Evolutionary conservation across 2,329 filamentous ascomycete genomes (phyloP), one percentile per base, ranked within the genome.

Genomic region (Triangularia setosa): DNA sequence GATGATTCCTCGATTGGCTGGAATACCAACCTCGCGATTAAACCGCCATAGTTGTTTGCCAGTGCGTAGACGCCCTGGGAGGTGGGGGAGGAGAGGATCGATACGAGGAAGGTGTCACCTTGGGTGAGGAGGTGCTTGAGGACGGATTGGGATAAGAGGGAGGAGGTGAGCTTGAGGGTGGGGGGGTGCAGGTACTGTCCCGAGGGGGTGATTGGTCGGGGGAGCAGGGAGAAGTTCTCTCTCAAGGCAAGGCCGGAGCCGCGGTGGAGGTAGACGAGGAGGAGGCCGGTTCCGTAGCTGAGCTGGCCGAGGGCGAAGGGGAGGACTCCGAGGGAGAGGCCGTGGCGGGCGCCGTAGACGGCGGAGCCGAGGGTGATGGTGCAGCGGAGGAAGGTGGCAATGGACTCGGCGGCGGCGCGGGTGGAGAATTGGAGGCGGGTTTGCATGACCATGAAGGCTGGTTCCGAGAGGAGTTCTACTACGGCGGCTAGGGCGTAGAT

Each of bases 1-100:
- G 90, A 93, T 75, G 90, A 94, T 77, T 99, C 96, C 76, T 99
- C 95, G 65, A 99, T 87, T 7, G 95, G 96, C 73, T 98, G 95
- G 75, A 99, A 94, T 59, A 99, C 80, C 68, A 98, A 86, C 2
- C 95, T 87, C 0, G 95, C 95, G 27, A 96, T 80, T 0, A 99
- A 84, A 2, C 93, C 91, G 23, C 95, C 95, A 75, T 95, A 99
- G 76, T 98, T 99, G 71, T 93, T 93, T 60, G 94, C 95, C 4
- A 99, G 83, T 0, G 93, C 92, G 73, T 98, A 99, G 35, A 92
- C 88, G 14, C 95, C 95, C 79, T 98, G 95, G 4, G 93, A 90
- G 52, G 87, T 82, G 1, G 95, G 84, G 0, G 88, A 87, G 6
- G 93, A 89, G 64, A 98, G 82, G 12, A 88, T 79, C 16, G 91